phyloP scores from a whole-genome alignment of 805 yeast genomes.

The Saturnispora galanensis region DNA sequence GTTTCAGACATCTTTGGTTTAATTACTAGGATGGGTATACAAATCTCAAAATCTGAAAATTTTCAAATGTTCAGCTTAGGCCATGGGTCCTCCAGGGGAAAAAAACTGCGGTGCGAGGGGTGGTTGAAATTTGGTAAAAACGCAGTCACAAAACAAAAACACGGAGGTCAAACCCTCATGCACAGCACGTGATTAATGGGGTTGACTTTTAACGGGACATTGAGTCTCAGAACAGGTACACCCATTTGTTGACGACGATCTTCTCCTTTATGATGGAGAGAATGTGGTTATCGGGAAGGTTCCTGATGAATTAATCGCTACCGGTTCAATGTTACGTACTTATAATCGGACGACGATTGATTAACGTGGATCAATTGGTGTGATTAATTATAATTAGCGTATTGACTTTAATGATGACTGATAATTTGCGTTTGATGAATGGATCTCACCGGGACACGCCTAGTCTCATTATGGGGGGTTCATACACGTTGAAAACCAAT shows the following conservation, averaged over 20 bases:
- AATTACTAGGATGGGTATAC: neutral
- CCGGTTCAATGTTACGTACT: neutral
- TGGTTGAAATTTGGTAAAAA: neutral
- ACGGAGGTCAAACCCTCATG: neutral
- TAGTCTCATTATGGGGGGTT: slow-evolving; percentile 22
- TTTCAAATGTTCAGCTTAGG: neutral
- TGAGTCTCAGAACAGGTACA: no score
- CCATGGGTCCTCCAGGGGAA: neutral
- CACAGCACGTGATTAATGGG: slow-evolving; percentile 2
- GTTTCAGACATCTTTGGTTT: slow-evolving; percentile 40
- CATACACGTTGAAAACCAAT: slow-evolving; percentile 28
- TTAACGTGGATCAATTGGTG: no score
- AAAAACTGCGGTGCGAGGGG: slow-evolving; percentile 7
- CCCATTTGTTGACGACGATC: neutral
- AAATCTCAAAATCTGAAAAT: neutral
- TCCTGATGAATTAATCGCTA: neutral
- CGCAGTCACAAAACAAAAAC: neutral
- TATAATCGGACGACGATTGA: no score
- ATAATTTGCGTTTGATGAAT: slow-evolving; percentile 31
- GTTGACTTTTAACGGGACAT: no score
- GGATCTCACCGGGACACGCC: slow-evolving; percentile 24
- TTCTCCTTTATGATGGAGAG: neutral
- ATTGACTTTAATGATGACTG: slow-evolving; percentile 19
- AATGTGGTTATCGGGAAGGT: neutral
- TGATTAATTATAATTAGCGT: neutral